Percentiles rank a stretch among this genome's conserved stretches.
Evolutionary conservation across 495 filamentous ascomycete species (phyloP).

Genomic region (Schizothecium vesticola): DNA sequence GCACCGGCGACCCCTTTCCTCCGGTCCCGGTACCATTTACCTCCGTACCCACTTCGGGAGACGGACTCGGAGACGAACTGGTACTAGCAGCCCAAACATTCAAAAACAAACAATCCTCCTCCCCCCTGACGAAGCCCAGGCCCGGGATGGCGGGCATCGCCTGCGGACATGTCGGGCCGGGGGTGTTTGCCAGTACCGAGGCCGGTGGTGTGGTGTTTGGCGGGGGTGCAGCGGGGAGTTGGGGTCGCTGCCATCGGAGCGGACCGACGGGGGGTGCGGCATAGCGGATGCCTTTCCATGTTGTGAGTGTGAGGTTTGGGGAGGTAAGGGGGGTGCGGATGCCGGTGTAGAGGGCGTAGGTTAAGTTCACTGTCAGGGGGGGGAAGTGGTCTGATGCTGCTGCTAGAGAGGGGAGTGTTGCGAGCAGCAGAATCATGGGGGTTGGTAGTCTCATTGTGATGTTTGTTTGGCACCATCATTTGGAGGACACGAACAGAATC

Average conservation of each 20-base stretch:
- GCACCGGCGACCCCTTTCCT: too few relatives aligned
- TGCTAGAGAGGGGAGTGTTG: too few relatives aligned
- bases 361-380: neutral
- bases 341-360: slow-evolving; percentile 1
- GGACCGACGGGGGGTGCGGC: slow-evolving; percentile 29
- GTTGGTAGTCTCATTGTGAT: neutral
- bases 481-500: neutral
- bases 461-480: neutral
- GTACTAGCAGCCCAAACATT: slow-evolving; percentile 32
- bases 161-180: slow-evolving; percentile 14
- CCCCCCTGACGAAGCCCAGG: slow-evolving; percentile 2
- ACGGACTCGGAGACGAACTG: neutral
- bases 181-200: neutral
- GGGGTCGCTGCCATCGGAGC: slow-evolving; percentile 33
- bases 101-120: slow-evolving; percentile 42
- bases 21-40: neutral
- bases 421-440: too few relatives aligned
- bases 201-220: neutral
- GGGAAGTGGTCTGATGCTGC: too few relatives aligned
- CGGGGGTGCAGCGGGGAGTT: neutral
- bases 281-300: slow-evolving; percentile 33
- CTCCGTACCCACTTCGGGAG: too few relatives aligned
- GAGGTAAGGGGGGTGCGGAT: neutral
- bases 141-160: slow-evolving; percentile 9
- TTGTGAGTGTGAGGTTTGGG: neutral